These are phyloP conservation scores for Theileria equi DNA, from an alignment of 169 alveolate species.

Conservation along the genomic window DNA sequence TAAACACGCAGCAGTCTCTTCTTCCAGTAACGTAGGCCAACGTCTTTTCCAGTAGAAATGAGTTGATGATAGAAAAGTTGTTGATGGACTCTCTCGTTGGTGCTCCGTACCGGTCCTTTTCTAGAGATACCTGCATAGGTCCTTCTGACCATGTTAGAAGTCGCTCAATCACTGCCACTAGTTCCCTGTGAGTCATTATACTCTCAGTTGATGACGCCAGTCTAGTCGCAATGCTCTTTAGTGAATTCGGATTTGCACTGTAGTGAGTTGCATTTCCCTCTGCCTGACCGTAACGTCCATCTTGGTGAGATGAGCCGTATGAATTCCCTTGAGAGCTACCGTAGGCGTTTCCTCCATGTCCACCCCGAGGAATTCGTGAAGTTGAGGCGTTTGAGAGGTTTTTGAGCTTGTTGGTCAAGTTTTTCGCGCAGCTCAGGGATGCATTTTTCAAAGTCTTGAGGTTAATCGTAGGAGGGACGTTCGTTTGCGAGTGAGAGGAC, in stretches of 20 bases:
- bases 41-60: slow-evolving; percentile 14
- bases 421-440: slow-evolving; percentile 45
- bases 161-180: slow-evolving; percentile 49
- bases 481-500: background rate
- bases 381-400: slow-evolving; percentile 34
- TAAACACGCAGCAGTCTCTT: slow-evolving; percentile 57
- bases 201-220: slow-evolving; percentile 17
- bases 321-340: no score
- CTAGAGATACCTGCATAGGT: slow-evolving; percentile 32
- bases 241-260: slow-evolving; percentile 18
- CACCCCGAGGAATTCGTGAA: no score
- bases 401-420: slow-evolving; percentile 37
- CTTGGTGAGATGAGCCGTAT: no score
- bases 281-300: no score
- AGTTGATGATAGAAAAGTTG: slow-evolving; percentile 34
- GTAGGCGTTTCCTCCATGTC: background rate
- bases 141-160: slow-evolving; percentile 17
- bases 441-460: slow-evolving; percentile 31
- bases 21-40: slow-evolving; percentile 36
- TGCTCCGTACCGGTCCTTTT: slow-evolving; percentile 51
- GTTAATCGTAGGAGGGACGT: slow-evolving; percentile 13
- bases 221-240: slow-evolving; percentile 35
- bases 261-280: background rate
- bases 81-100: slow-evolving; percentile 49
- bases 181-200: slow-evolving; percentile 50